phyloP scores from a whole-genome alignment of 2,329 filamentous ascomycete genomes.

The Ascochyta lentis region DNA sequence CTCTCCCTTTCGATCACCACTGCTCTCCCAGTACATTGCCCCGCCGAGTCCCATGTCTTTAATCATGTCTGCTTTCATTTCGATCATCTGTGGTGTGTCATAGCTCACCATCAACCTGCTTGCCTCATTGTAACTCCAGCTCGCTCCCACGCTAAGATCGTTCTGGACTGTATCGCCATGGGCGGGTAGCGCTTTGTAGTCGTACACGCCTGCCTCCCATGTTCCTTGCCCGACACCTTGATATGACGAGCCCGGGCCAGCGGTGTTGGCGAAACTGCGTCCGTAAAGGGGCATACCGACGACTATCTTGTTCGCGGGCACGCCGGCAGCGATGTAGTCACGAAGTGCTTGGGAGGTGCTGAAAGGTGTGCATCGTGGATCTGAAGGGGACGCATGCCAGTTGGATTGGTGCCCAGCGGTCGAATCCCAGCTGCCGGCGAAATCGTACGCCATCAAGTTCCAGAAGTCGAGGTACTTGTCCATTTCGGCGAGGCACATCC shows the following conservation, averaged over 20 bases:
- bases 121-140: slow-evolving; percentile 40
- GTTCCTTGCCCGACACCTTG: slow-evolving; percentile 40
- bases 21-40: slow-evolving; percentile 50
- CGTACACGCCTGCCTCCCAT: slow-evolving; percentile 47
- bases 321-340: slow-evolving; percentile 43
- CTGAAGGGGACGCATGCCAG: slow-evolving; percentile 31
- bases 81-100: slow-evolving; percentile 43
- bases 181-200: slow-evolving; percentile 46
- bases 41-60: slow-evolving; percentile 41
- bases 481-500: slow-evolving; percentile 54
- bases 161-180: slow-evolving; percentile 31
- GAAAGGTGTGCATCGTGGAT: slow-evolving; percentile 43
- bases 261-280: slow-evolving; percentile 44
- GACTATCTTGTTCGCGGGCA: slow-evolving; percentile 44
- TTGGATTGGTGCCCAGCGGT: slow-evolving; percentile 45
- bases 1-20: slow-evolving; percentile 39
- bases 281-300: slow-evolving; percentile 49
- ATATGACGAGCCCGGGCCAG: slow-evolving; percentile 42
- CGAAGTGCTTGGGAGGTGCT: slow-evolving; percentile 41
- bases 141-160: slow-evolving; percentile 34
- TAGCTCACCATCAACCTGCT: slow-evolving; percentile 40
- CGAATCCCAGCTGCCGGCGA: slow-evolving; percentile 50
- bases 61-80: slow-evolving; percentile 37
- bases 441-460: slow-evolving; percentile 87
- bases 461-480: slow-evolving; percentile 58